A percentile compares a stretch with the other conserved stretches of the same genome.
Evolutionary conservation across 768 basidiomycete genomes (phyloP).

Genomic region (Tulasnella sp.): DNA sequence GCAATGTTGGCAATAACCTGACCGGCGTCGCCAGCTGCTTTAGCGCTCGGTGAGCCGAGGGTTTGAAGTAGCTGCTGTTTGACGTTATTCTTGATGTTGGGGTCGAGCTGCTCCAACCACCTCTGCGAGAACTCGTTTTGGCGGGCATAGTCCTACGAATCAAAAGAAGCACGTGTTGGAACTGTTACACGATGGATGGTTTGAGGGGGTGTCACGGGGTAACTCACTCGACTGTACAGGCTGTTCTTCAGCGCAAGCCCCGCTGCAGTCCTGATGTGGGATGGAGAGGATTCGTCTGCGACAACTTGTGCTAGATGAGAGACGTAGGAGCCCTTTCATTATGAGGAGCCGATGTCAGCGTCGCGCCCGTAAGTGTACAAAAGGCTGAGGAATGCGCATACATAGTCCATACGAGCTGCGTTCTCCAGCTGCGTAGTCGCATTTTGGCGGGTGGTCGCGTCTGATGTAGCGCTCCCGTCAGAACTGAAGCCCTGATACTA

Average conservation of each 20-base stretch:
- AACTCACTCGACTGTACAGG: conserved; percentile 80
- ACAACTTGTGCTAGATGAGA: conserved; percentile 85
- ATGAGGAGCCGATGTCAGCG: too few relatives aligned
- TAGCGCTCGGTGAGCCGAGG: conserved; percentile 69
- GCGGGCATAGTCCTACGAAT: conserved; percentile 68
- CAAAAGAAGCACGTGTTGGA: conserved; percentile 35
- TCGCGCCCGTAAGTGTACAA: conserved; percentile 9
- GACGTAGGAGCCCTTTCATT: conserved; percentile 83
- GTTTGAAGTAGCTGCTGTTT: conserved; percentile 86
- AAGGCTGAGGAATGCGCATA: conserved; percentile 50
- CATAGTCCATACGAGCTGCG: conserved; percentile 87
- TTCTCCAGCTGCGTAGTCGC: conserved; percentile 88
- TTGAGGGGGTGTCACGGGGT: conserved; percentile 33
- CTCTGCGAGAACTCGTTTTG: conserved; percentile 75
- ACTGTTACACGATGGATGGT: conserved; percentile 13
- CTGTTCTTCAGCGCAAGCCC: conserved; percentile 97
- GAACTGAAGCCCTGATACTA: conserved; percentile 22
- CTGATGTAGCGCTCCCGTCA: conserved; percentile 49
- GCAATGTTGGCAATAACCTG: conserved; percentile 96
- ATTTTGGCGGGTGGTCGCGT: conserved; percentile 87
- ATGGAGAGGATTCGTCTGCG: conserved; percentile 67
- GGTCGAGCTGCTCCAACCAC: conserved; percentile 74
- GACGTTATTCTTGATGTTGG: conserved; percentile 72
- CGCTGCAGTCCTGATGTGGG: conserved; percentile 91
- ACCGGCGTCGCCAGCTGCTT: conserved; percentile 85